phyloP scores from a whole-genome alignment of 495 filamentous ascomycete species.

The Bacidia gigantensis region DNA sequence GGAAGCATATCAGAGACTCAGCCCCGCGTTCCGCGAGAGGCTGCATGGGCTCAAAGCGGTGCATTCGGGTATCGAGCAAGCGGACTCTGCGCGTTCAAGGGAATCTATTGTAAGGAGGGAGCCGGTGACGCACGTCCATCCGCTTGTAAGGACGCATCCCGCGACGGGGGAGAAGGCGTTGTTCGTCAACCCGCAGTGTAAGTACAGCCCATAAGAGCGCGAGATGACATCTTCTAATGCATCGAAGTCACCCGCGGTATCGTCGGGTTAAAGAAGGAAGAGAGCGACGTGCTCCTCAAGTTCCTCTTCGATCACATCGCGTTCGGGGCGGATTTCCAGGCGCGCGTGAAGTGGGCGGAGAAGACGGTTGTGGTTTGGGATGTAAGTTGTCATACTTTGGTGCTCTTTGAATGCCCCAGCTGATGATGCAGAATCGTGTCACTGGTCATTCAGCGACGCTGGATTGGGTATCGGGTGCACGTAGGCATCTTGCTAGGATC shows the following conservation, averaged over 20 bases:
- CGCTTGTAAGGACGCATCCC: constrained; percentile 68
- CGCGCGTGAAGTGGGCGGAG: constrained; percentile 69
- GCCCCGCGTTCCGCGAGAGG: constrained; percentile 52
- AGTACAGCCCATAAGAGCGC: constrained; percentile 21
- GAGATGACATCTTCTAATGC: background rate
- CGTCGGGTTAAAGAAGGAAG: constrained; percentile 63
- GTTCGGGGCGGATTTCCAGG: constrained; percentile 74
- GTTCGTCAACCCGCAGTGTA: constrained; percentile 77
- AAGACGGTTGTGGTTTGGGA: constrained; percentile 85
- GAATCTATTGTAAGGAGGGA: constrained; percentile 56
- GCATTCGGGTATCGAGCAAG: constrained; percentile 62
- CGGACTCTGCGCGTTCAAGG: constrained; percentile 36
- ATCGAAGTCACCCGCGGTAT: constrained; percentile 51
- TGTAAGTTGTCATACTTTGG: constrained; percentile 24
- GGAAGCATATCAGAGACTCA: constrained; percentile 66
- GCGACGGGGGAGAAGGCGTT: constrained; percentile 75
- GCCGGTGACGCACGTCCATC: constrained; percentile 57
- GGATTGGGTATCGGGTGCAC: constrained; percentile 64
- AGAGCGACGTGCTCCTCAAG: constrained; percentile 65
- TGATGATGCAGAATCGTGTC: constrained; percentile 47
- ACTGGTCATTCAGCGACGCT: constrained; percentile 65
- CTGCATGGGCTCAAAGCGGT: constrained; percentile 65
- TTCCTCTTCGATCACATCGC: constrained; percentile 83
- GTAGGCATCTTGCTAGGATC: constrained; percentile 69
- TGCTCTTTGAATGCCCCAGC: background rate